Evolutionary conservation across 2,329 filamentous ascomycete genomes (phyloP).

Genomic region (Trichophaea hybrida): DNA sequence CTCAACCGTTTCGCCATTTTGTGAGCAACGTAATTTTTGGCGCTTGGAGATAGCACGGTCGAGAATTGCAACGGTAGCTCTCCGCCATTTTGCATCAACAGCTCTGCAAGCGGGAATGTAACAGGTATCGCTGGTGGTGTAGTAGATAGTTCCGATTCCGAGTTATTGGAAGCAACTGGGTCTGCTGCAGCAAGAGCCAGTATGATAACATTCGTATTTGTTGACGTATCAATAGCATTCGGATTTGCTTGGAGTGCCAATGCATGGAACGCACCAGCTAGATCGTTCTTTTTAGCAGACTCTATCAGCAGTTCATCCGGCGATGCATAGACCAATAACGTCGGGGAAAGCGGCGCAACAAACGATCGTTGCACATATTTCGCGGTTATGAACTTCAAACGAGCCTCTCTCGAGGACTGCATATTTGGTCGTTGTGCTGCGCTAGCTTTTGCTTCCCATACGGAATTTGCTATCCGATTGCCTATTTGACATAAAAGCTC

Average conservation of each 20-base stretch:
- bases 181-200: slow-evolving; percentile 85
- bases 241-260: slow-evolving; percentile 75
- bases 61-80: slow-evolving; percentile 66
- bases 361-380: slow-evolving; percentile 82
- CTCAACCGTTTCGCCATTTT: slow-evolving; percentile 42
- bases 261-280: slow-evolving; percentile 82
- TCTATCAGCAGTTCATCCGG: slow-evolving; percentile 80
- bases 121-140: slow-evolving; percentile 29
- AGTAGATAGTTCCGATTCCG: slow-evolving; percentile 43
- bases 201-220: slow-evolving; percentile 78
- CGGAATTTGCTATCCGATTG: slow-evolving; percentile 88
- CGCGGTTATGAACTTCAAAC: slow-evolving; percentile 83
- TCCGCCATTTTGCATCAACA: slow-evolving; percentile 85
- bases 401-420: slow-evolving; percentile 72
- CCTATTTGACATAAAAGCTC: slow-evolving; percentile 83
- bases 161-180: slow-evolving; percentile 37
- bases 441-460: slow-evolving; percentile 84
- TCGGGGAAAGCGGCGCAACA: slow-evolving; percentile 62
- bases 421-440: slow-evolving; percentile 56
- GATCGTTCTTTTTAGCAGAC: slow-evolving; percentile 90
- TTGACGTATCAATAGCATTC: slow-evolving; percentile 70
- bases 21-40: slow-evolving; percentile 72
- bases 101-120: slow-evolving; percentile 72
- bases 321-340: slow-evolving; percentile 59
- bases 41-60: slow-evolving; percentile 68